phyloP scores from a whole-genome alignment of 192 early-diverging fungal genomes.

The Backusella parvicylindrica region DNA sequence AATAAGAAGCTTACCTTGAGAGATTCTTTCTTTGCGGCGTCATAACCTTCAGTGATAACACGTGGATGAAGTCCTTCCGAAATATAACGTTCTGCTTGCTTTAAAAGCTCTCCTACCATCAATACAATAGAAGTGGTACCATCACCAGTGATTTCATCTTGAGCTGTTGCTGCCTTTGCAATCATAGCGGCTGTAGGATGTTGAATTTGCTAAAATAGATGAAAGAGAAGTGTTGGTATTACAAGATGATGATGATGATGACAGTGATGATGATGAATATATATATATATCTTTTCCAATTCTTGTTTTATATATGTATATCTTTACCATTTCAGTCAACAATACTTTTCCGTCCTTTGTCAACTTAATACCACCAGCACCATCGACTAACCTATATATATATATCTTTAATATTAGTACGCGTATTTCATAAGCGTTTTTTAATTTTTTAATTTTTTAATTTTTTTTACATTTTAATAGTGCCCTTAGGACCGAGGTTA shows the following conservation, averaged over 20 bases:
- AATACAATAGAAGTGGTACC: slow-evolving; percentile 98
- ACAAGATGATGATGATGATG: background rate
- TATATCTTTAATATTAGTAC: background rate
- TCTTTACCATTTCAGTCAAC: slow-evolving; percentile 93
- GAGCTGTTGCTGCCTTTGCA: slow-evolving; percentile 95
- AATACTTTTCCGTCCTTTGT: slow-evolving; percentile 99
- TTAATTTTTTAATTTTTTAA: no score
- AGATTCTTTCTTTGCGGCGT: slow-evolving; percentile 94
- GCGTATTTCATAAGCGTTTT: background rate
- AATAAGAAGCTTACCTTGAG: slow-evolving; percentile 68
- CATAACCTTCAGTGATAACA: slow-evolving; percentile 96
- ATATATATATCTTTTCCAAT: background rate
- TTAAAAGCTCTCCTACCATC: slow-evolving; percentile 95
- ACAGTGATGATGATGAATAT: background rate
- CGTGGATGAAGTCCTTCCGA: slow-evolving; percentile 97
- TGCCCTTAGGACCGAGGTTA: slow-evolving; percentile 97
- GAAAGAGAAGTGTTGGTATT: background rate
- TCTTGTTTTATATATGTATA: background rate
- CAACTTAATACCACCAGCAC: slow-evolving; percentile 92
- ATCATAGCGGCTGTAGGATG: slow-evolving; percentile 99
- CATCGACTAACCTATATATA: slow-evolving; percentile 82
- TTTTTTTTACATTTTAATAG: slow-evolving; percentile 85
- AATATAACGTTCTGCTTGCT: slow-evolving; percentile 91
- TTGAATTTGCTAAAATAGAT: slow-evolving; percentile 90
- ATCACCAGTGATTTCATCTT: slow-evolving; percentile 99